Percentiles rank a stretch among this genome's conserved stretches.
Conservation (phyloP, 2,329 filamentous ascomycete species). For the Trichoderma simmonsii region DNA sequence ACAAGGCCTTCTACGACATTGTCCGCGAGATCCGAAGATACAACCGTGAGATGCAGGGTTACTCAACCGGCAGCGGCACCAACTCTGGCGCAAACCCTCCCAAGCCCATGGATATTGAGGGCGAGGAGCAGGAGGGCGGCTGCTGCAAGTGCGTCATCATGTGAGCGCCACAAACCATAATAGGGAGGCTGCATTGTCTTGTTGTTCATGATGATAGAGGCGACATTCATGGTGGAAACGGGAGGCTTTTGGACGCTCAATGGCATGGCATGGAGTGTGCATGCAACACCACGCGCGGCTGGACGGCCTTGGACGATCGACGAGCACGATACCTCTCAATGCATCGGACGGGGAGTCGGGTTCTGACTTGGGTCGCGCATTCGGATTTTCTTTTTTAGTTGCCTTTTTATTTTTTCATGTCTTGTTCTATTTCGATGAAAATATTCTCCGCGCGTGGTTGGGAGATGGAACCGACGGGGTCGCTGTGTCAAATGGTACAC, state of each 20-base stretch:
- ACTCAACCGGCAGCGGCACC: conserved; percentile 68
- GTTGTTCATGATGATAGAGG: conserved; percentile 14
- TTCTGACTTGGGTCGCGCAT: conserved; percentile 33
- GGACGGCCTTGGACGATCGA: conserved; percentile 21
- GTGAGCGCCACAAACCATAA: conserved; percentile 40
- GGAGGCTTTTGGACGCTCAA: conserved; percentile 7
- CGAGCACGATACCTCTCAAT: conserved; percentile 29
- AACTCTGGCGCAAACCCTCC: conserved; percentile 58
- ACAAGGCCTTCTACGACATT: conserved; percentile 97
- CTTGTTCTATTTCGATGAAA: conserved; percentile 22
- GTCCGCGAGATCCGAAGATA: conserved; percentile 97
- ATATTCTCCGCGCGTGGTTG: conserved; percentile 9
- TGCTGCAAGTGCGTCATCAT: conserved; percentile 92
- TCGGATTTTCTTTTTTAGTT: conserved; percentile 24
- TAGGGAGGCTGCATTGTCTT: neutral
- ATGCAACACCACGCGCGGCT: conserved; percentile 9
- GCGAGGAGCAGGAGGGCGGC: conserved; percentile 63
- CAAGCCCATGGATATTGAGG: conserved; percentile 77
- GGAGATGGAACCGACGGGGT: conserved; percentile 8
- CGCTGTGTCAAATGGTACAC: conserved; percentile 8
- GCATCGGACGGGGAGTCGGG: conserved; percentile 41
- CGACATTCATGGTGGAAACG: conserved; percentile 18
- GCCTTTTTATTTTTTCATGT: conserved; percentile 22
- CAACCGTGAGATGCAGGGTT: conserved; percentile 96
- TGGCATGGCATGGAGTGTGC: conserved; percentile 7